Evolutionary conservation across 225 moss, liverwort and hornwort genomes (phyloP), one percentile per base, ranked within the genome.

Genomic region (Sphagnum contortum): DNA sequence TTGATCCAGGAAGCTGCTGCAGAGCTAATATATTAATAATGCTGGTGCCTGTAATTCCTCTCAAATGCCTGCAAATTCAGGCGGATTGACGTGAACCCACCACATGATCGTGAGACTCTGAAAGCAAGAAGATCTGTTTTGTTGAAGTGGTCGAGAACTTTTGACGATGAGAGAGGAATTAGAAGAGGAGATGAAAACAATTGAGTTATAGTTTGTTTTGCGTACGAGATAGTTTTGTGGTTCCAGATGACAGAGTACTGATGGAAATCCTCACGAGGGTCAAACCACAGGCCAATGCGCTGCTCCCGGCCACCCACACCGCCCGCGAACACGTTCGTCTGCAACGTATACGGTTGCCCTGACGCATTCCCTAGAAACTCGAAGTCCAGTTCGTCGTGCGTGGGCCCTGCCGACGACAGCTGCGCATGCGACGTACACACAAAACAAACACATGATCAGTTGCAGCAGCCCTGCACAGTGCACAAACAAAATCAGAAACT

Each of bases 321-420:
- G 2, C 66, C 56, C 49, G 65, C 73, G 58, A 76, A 80, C 50
- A 80, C 57, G 64, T 80, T 76, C 14, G 80, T 80, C 70, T 80
- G 80, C 45, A 80, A 65, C 48, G 73, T 47, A 9, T n/a, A 0
- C 46, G 53, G 57, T 68, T 49, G 8, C 8, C 79, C 79, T 5
- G 80, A 76, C 48, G 51, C 69, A 65, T 76, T 80, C 68, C 80
- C 80, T 14, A 80, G 68, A 57, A 80, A 76, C 50, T 80, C 80
- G 7, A 80, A 80, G 70, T 80, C 80, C 12, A 76, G 60, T 14
- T 80, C 80, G 14, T 68, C 73, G 56, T 76, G 73, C 14, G 67
- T 5, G 0, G 7, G 48, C 12, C 80, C 76, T 10, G 9, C 0
- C 3, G 80, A 76, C 0, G 68, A 58, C 6, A 76, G 49, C 80